Percentiles rank a stretch among this genome's conserved stretches.
phyloP scores from a whole-genome alignment of 495 filamentous ascomycete species.

The Neurospora hispaniola region DNA sequence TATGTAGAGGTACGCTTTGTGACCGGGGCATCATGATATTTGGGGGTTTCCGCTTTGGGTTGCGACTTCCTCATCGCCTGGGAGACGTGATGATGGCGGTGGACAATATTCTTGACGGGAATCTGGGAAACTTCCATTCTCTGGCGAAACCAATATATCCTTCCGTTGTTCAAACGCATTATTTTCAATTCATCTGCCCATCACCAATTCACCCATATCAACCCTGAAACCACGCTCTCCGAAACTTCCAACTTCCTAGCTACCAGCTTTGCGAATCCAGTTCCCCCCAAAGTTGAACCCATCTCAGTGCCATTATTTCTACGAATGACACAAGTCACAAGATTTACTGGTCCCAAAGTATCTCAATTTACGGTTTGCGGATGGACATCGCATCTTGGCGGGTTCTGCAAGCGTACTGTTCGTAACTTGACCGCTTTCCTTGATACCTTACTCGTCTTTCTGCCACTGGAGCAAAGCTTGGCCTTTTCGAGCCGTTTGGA shows the following conservation, averaged over 20 bases:
- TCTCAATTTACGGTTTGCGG: not conserved
- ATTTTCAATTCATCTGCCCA: not conserved
- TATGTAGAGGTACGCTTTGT: not conserved
- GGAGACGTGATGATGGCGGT: not conserved
- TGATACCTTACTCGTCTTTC: not conserved
- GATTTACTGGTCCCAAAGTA: not conserved
- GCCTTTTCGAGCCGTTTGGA: not conserved
- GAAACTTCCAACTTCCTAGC: not conserved
- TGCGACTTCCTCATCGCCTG: not conserved
- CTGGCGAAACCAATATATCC: too few species aligned
- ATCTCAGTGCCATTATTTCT: not conserved
- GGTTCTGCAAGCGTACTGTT: not conserved
- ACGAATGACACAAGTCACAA: not conserved
- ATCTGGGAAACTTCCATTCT: not conserved
- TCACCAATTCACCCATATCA: not conserved
- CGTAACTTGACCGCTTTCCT: not conserved
- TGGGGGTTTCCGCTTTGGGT: not conserved
- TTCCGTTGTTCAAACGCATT: not conserved
- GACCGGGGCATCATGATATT: not conserved
- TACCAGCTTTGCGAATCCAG: not conserved
- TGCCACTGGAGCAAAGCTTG: not conserved
- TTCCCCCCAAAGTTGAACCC: not conserved
- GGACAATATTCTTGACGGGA: not conserved
- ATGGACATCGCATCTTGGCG: not conserved
- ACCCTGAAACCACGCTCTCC: not conserved